Conservation (phyloP, 345 rosid species). For the Zanthoxylum bungeanum region DNA sequence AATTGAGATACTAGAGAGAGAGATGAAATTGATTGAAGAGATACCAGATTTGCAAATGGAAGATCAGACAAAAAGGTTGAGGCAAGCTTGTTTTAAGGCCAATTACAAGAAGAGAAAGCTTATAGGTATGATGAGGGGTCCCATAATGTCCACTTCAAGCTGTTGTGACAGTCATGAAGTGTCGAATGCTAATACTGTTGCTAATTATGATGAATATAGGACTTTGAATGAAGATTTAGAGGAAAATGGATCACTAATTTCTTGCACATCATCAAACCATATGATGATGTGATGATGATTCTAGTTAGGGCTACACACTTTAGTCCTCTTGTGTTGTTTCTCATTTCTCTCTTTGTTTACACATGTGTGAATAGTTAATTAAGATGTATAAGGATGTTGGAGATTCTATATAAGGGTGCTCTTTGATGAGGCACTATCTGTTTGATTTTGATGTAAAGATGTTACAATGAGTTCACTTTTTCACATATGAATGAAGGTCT, state of each 20-base stretch:
- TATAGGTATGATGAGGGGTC: background rate
- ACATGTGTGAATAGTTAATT: background rate
- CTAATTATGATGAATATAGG: background rate
- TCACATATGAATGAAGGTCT: no score
- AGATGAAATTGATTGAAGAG: constrained; percentile 61
- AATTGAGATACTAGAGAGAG: constrained; percentile 53
- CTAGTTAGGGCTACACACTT: no score
- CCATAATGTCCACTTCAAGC: background rate
- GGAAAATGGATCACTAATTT: background rate
- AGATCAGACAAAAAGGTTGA: constrained; percentile 55
- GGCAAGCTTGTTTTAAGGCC: constrained; percentile 85
- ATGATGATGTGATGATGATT: background rate
- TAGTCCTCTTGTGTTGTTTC: no score
- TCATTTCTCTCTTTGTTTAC: background rate
- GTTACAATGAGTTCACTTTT: no score
- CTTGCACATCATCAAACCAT: background rate
- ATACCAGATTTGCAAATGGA: constrained; percentile 53
- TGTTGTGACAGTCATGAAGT: no score
- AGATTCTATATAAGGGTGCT: no score
- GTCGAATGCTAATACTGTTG: no score
- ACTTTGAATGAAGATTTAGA: background rate
- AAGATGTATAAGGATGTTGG: background rate
- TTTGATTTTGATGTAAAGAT: no score
- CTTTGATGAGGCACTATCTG: no score
- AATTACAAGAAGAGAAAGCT: constrained; percentile 63